Evolutionary conservation across 805 yeast genomes (phyloP), one percentile per base, ranked within the genome.

Genomic region (Jamesozyma hellenica): DNA sequence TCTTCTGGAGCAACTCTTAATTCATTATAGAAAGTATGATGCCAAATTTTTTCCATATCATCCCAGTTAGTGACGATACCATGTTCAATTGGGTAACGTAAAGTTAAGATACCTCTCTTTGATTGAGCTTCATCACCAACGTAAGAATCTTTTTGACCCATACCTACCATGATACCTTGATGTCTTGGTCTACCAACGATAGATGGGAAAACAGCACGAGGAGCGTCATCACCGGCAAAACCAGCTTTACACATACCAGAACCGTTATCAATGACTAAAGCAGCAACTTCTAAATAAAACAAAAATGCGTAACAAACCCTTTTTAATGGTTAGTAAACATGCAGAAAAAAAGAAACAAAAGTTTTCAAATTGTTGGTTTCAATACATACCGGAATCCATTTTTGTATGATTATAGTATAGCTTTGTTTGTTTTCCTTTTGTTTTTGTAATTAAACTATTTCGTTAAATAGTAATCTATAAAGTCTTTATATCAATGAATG

Each of bases 241-340:
- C 98, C 98, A 90, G 98, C 98, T 71, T 92, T 92, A 82, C 98
- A 92, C 97, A 92, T 92, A 79, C 98, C 98, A 66, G 98, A 92
- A 76, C 98, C 98, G 75, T 90, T 90, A 71, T 90, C 98, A 74
- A 90, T 90, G 74, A 90, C 97, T 59, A 67, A 63, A 49, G 65
- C 65, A 51, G 65, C 65, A 46, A 61, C 65, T 52, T 61, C 65
- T 61, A n/a, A n/a, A n/a, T n/a, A n/a, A n/a, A n/a, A n/a, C n/a
- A n/a, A n/a, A n/a, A n/a, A n/a, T n/a, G n/a, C n/a, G n/a, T n/a
- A n/a, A n/a, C n/a, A n/a, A n/a, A n/a, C n/a, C n/a, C n/a, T n/a
- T n/a, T n/a, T n/a, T 21, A 21, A 6, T 21, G 23, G 23, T 21
- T 21, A 21, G 23, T 21, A 21, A 21, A 21, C 5, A 21, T 21